Conservation (phyloP, 129 eudicot species). For the Deinandra increscens region DNA sequence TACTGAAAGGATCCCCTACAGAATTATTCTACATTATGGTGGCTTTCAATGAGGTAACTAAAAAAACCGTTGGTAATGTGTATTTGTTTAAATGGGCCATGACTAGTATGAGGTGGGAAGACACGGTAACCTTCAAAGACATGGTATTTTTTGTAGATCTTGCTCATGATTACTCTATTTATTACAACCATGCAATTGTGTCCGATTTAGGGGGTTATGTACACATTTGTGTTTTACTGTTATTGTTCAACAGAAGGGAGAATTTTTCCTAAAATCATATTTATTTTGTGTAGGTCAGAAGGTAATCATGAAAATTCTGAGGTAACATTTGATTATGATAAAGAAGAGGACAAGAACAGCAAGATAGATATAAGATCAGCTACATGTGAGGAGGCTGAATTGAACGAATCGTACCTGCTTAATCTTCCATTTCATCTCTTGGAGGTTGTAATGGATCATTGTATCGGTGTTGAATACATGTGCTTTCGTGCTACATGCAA, state of each 20-base stretch:
- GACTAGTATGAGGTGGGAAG: not conserved
- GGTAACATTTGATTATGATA: not conserved
- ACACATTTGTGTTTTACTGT: not conserved
- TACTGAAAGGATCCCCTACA: not conserved
- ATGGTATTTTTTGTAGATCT: not conserved
- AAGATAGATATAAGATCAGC: not conserved
- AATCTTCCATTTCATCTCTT: conserved; percentile 11
- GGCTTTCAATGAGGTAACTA: not conserved
- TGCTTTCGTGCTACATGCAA: conserved; percentile 3
- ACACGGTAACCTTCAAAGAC: not conserved
- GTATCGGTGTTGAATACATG: conserved; percentile 8
- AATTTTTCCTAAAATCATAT: not conserved
- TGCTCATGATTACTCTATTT: not conserved
- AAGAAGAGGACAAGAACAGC: not conserved
- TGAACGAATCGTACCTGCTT: not conserved
- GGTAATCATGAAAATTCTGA: not conserved
- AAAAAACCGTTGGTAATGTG: not conserved
- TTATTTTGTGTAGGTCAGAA: not conserved
- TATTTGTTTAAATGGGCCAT: not conserved
- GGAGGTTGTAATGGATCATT: not conserved
- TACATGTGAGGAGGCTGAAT: not conserved
- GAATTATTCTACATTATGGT: not conserved
- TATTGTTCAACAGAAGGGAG: not conserved
- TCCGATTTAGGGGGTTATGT: conserved; percentile 20
- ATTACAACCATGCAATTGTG: conserved; percentile 7